Evolutionary conservation across 495 filamentous ascomycete genomes (phyloP).

Genomic region (Melanomma pulvis-pyrius): DNA sequence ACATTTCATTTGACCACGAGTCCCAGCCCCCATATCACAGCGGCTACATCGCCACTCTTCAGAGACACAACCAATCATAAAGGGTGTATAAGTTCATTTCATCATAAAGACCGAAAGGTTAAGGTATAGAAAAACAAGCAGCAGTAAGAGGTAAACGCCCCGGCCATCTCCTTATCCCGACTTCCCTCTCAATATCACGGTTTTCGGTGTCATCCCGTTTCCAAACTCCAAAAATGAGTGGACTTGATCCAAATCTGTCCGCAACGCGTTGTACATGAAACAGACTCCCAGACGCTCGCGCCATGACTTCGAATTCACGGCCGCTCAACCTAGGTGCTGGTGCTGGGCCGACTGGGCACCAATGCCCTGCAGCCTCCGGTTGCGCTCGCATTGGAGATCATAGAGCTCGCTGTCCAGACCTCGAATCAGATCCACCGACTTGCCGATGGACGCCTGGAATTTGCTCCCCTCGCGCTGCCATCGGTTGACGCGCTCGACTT

Average conservation of each 20-base stretch:
- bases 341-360: slow-evolving; percentile 24
- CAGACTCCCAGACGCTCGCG: slow-evolving; percentile 29
- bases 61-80: slow-evolving; percentile 37
- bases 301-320: slow-evolving; percentile 7
- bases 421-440: slow-evolving; percentile 64
- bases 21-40: slow-evolving; percentile 37
- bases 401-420: slow-evolving; percentile 67
- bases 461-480: slow-evolving; percentile 72
- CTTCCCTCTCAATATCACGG: slow-evolving; percentile 33
- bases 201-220: slow-evolving; percentile 37
- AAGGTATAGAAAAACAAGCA: slow-evolving; percentile 34
- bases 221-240: slow-evolving; percentile 37
- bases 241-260: slow-evolving; percentile 26
- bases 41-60: slow-evolving; percentile 36
- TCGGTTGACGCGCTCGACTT: slow-evolving; percentile 75
- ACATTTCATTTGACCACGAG: slow-evolving; percentile 5
- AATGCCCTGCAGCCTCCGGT: slow-evolving; percentile 47
- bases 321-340: background rate
- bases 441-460: slow-evolving; percentile 79
- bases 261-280: slow-evolving; percentile 41
- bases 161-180: slow-evolving; percentile 31
- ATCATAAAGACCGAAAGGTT: slow-evolving; percentile 33
- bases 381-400: slow-evolving; percentile 54
- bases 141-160: slow-evolving; percentile 38
- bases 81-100: slow-evolving; percentile 22